Evolutionary conservation across 768 basidiomycete genomes (phyloP), one percentile per base, ranked within the genome.

Genomic region (Trametes punicea): DNA sequence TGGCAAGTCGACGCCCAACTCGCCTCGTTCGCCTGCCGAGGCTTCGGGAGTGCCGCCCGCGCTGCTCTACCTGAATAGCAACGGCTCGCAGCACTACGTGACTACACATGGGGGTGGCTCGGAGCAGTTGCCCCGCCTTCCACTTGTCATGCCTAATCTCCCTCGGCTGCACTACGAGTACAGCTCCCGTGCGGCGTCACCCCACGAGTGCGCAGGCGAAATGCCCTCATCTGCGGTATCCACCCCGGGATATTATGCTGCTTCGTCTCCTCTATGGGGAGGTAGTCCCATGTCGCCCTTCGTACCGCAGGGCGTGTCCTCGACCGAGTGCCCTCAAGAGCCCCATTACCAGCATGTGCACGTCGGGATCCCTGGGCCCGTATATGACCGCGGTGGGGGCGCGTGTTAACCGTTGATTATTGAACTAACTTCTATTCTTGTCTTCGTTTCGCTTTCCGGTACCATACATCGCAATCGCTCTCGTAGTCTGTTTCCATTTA

Each of bases 121-220:
- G 10, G 53, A 51, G 23, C 53, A 46, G 48, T 34, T 54, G 11
- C 40, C 50, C 4, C 41, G 36, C 2, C 55, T 61, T 11, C 55
- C 55, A n/a, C 51, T 56, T 16, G 45, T 29, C 21, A 50, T 57
- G 55, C 41, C 55, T 18, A 44, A 48, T 36, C 40, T 61, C n/a
- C 59, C 55, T 3, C 46, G 55, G 1, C 31, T 49, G 11, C 25
- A 56, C 50, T 56, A 61, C 45, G 58, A 55, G 15, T 60, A 60
- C 44, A 20, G 15, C 30, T 47, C 57, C 26, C 53, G 48, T 30
- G 3, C 53, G 10, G 42, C 26, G 21, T 51, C 53, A 15, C 58
- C 53, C 4, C 54, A 59, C 39, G 58, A 40, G 0, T 50, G 33
- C n/a, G 30, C 39, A n/a, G 18, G 36, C 45, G 48, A 55, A 23